Conservation (phyloP, 345 rosid species). For the Bruguiera gymnorhiza region DNA sequence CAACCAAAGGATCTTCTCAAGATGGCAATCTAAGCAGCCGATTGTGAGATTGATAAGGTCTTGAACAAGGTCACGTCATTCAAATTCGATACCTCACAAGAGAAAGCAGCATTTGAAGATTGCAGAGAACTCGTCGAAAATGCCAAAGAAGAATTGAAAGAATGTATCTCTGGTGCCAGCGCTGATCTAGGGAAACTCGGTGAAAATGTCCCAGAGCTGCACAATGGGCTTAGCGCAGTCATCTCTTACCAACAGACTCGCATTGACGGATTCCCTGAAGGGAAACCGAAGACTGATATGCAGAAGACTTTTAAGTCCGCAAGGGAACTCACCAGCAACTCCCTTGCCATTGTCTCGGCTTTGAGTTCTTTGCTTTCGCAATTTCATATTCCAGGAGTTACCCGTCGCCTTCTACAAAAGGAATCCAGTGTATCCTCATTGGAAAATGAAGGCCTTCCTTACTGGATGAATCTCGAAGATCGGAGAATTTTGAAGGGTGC, state of each 20-base stretch:
- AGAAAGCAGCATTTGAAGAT: slow-evolving; percentile 52
- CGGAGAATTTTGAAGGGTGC: background rate
- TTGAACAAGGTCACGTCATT: slow-evolving; percentile 30
- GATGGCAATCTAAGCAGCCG: slow-evolving; percentile 41
- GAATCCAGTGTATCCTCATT: background rate
- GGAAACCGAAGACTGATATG: slow-evolving; percentile 47
- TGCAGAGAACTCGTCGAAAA: slow-evolving; percentile 48
- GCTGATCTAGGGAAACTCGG: slow-evolving; percentile 23
- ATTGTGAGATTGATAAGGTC: slow-evolving; percentile 35
- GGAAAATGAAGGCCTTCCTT: slow-evolving; percentile 27
- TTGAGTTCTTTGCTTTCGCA: slow-evolving; percentile 11
- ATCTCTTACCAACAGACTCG: slow-evolving; percentile 9
- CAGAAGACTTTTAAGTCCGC: slow-evolving; percentile 33
- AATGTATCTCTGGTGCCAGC: slow-evolving; percentile 25
- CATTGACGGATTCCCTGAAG: slow-evolving; percentile 49
- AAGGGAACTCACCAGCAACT: slow-evolving; percentile 12
- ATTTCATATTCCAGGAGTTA: background rate
- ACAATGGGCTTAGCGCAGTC: slow-evolving; percentile 12
- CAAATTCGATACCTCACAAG: slow-evolving; percentile 36
- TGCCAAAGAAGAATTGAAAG: slow-evolving; percentile 52
- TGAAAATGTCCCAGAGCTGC: slow-evolving; percentile 12
- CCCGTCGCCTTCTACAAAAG: slow-evolving; percentile 40
- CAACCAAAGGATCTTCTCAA: slow-evolving; percentile 50
- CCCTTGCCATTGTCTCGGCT: slow-evolving; percentile 9
- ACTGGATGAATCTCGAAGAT: slow-evolving; percentile 1